phyloP scores from a whole-genome alignment of 495 filamentous ascomycete genomes.

The Sporormia fimetaria region DNA sequence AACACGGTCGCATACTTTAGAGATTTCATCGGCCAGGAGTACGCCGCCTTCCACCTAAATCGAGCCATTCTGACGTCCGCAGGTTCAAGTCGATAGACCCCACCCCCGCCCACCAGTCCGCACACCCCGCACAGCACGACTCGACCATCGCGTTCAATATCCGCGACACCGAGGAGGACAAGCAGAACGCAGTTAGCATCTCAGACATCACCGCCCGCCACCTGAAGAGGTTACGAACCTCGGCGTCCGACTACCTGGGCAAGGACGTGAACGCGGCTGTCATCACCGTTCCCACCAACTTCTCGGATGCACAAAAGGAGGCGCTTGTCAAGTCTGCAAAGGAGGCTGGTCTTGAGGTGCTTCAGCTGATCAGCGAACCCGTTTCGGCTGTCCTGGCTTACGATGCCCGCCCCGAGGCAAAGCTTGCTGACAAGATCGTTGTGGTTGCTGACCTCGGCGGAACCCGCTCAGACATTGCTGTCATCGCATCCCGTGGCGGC shows the following conservation, averaged over 20 bases:
- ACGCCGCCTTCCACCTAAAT: constrained; percentile 18
- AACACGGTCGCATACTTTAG: constrained; percentile 95
- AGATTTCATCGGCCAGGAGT: constrained; percentile 91
- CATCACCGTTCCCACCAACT: constrained; percentile 88
- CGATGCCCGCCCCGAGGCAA: constrained; percentile 69
- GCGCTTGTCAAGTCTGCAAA: constrained; percentile 68
- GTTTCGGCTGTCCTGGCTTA: constrained; percentile 83
- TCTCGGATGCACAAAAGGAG: constrained; percentile 70
- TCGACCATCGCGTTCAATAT: constrained; percentile 72
- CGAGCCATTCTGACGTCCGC: neutral
- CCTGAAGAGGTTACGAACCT: constrained; percentile 64
- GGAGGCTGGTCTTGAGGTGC: constrained; percentile 72
- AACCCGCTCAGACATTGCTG: constrained; percentile 81
- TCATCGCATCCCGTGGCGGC: constrained; percentile 80
- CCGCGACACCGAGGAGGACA: constrained; percentile 59
- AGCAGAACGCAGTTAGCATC: constrained; percentile 59
- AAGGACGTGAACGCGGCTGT: constrained; percentile 87
- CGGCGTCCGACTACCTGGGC: constrained; percentile 83
- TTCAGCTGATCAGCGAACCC: constrained; percentile 91
- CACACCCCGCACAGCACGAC: constrained; percentile 69
- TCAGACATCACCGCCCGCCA: constrained; percentile 82
- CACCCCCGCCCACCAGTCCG: constrained; percentile 83
- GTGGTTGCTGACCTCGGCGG: constrained; percentile 91
- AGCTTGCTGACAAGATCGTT: constrained; percentile 70
- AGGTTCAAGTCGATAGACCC: constrained; percentile 93